phyloP scores from a whole-genome alignment of 2,329 filamentous ascomycete species.

The Raffaelea albimanens region DNA sequence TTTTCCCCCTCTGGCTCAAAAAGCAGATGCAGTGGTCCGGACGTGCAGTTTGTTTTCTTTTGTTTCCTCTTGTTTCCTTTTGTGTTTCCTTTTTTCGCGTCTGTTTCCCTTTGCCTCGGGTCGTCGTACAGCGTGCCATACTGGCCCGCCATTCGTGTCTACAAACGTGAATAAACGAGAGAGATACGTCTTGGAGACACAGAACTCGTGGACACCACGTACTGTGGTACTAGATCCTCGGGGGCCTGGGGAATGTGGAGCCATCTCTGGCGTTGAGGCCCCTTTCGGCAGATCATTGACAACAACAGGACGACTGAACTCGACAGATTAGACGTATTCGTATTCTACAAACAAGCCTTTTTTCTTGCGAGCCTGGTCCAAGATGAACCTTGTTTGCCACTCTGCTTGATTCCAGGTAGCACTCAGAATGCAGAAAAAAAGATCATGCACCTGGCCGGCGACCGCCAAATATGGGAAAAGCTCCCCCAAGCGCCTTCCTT shows the following conservation, averaged over 20 bases:
- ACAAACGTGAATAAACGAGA: background rate
- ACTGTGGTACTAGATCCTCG: background rate
- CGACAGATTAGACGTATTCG: no score
- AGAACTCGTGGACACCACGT: background rate
- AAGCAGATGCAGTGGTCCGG: background rate
- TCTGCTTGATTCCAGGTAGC: no score
- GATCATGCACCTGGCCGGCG: no score
- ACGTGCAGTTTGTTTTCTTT: constrained; percentile 4
- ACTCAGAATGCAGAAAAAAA: no score
- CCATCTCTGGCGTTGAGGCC: background rate
- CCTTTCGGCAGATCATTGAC: no score
- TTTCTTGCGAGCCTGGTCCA: no score
- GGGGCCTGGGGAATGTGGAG: background rate
- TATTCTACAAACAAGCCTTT: no score
- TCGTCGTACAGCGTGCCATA: background rate
- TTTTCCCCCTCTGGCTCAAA: background rate
- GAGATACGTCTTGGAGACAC: background rate
- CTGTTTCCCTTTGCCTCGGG: background rate
- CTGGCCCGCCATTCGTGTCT: background rate
- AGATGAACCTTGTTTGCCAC: no score
- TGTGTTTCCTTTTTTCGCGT: background rate
- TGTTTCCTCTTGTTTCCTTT: background rate
- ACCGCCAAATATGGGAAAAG: no score
- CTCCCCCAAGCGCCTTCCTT: no score
- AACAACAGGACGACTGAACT: no score